Evolutionary conservation across 805 yeast species (phyloP).

Genomic region (Suhomyces kilbournensis): DNA sequence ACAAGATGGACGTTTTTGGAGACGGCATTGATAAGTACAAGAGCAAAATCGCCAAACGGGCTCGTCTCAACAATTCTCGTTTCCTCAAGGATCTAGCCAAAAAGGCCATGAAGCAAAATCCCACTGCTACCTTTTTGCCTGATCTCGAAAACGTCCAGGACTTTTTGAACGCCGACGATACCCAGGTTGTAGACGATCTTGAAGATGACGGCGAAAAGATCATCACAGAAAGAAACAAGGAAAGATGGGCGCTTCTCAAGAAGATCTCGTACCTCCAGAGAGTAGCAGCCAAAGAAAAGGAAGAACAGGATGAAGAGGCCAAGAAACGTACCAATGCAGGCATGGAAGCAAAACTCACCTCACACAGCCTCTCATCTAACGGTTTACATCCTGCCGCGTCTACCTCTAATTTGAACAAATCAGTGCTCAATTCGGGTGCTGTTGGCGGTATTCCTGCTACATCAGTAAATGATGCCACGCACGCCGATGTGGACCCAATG

Average conservation of each 20-base stretch:
- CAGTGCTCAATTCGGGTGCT: neutral
- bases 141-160: constrained; percentile 53
- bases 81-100: constrained; percentile 58
- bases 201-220: constrained; percentile 38
- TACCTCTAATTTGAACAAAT: neutral
- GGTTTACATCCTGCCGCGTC: neutral
- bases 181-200: constrained; percentile 31
- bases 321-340: constrained; percentile 37
- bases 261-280: constrained; percentile 69
- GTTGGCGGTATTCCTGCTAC: neutral
- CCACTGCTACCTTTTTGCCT: constrained; percentile 47
- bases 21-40: constrained; percentile 66
- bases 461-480: neutral
- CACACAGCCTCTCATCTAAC: neutral
- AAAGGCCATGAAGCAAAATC: constrained; percentile 38
- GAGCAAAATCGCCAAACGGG: constrained; percentile 41
- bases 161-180: constrained; percentile 49
- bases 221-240: constrained; percentile 44
- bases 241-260: constrained; percentile 70
- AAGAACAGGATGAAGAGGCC: constrained; percentile 37
- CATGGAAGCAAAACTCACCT: constrained; percentile 10
- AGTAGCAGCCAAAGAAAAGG: constrained; percentile 51
- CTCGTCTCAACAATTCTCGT: constrained; percentile 51
- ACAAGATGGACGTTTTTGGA: constrained; percentile 73
- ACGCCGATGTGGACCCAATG: constrained; percentile 3